Base-by-base conservation (phyloP, 1,284 basidiomycete genomes). In the Rhizoctonia solani region DNA sequence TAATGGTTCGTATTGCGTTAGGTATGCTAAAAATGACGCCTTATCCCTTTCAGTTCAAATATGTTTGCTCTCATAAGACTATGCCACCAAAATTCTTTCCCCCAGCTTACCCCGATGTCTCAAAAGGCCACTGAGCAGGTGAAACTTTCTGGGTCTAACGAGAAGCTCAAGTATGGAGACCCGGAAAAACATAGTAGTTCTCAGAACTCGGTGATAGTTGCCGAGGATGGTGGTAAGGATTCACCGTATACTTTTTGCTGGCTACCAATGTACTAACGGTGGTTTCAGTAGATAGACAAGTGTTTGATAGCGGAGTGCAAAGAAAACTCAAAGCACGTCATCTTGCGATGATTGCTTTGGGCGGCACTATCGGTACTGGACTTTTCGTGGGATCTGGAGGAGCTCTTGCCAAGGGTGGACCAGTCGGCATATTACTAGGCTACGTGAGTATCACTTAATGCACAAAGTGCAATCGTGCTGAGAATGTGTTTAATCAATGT, bases 301-400 rank as follows among this genome's bases (percentile, higher is more conserved):
- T 14, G 4, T 41, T 41, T 27, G 6, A 44, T 6, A 23, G 16
- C n/a, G 39, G 39, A 4, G 54, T 56, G n/a, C 54, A 44, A 1
- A 3, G 54, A 27, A 37, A 41, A 13, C 54, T 56, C 23, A 56
- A 56, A 41, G 54, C 54, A 16, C 54, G 54, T 9, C 54, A 56
- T 29, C 6, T 53, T 2, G 11, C 50, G 14, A 53, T 53, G 50
- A 53, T 53, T 32, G 81, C 81, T 2, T 76, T 83, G 34, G 81
- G 81, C 16, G 81, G 81, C n/a, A 77, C 77, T 25, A 82, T 82
- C 71, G 81, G 81, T 37, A 82, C 81, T 29, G 81, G 80, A 75
- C 74, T 81, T 0, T 80, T 81, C 71, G 75, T 83, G 58, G 81
- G 81, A 67, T 77, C 78, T 9, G 81, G 80, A 27, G 70, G 71